Evolutionary conservation across 345 rosid species (phyloP).

Genomic region (Punica granatum): DNA sequence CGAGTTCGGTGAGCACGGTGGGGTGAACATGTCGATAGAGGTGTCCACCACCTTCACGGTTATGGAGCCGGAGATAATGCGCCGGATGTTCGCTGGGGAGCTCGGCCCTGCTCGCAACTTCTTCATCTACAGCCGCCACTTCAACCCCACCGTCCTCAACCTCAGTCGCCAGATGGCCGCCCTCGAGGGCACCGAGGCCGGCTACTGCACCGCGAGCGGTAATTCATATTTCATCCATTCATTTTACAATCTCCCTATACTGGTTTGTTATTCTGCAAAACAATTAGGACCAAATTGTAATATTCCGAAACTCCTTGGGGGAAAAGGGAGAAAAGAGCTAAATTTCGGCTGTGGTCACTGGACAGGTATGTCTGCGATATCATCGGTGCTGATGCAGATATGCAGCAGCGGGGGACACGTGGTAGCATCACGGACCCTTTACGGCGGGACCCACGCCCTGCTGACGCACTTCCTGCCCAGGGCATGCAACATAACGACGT

Average conservation of each 20-base stretch:
- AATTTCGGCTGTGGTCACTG: background rate
- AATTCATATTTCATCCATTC: too few species aligned
- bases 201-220: slow-evolving; percentile 98
- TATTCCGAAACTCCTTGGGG: background rate
- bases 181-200: slow-evolving; percentile 95
- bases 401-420: slow-evolving; percentile 97
- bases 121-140: slow-evolving; percentile 95
- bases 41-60: slow-evolving; percentile 99
- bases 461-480: slow-evolving; percentile 75
- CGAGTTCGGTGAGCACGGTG: slow-evolving; percentile 97
- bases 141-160: slow-evolving; percentile 88
- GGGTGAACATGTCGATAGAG: slow-evolving; percentile 97
- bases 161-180: slow-evolving; percentile 98
- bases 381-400: slow-evolving; percentile 77
- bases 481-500: slow-evolving; percentile 73
- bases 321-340: background rate
- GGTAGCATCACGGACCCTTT: slow-evolving; percentile 69
- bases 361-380: slow-evolving; percentile 93
- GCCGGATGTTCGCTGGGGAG: slow-evolving; percentile 85
- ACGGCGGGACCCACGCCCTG: slow-evolving; percentile 95
- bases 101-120: slow-evolving; percentile 92
- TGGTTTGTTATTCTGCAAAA: too few species aligned
- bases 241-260: too few species aligned
- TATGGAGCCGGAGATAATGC: slow-evolving; percentile 95
- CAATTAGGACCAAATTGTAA: too few species aligned